Conservation (phyloP, 805 yeast species). For the Pichia membranifaciens region DNA sequence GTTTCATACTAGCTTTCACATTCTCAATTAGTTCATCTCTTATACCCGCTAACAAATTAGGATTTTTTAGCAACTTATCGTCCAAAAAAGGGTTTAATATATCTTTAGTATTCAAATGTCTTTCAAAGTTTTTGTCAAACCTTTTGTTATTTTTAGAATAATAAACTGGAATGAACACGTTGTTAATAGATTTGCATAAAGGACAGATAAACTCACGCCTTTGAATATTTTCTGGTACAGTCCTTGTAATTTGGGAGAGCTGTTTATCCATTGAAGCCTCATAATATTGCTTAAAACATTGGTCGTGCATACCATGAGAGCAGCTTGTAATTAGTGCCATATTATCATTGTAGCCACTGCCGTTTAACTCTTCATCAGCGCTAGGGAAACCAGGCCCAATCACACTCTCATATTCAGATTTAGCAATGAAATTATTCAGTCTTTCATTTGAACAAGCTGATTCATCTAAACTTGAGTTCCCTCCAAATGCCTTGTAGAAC, state of each 20-base stretch:
- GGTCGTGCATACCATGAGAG: constrained; percentile 89
- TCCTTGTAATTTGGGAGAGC: constrained; percentile 71
- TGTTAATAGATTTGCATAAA: constrained; percentile 80
- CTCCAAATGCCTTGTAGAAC: constrained; percentile 59
- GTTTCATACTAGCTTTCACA: constrained; percentile 21
- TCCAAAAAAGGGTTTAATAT: constrained; percentile 10
- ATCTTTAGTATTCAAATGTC: constrained; percentile 4
- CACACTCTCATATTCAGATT: constrained; percentile 34
- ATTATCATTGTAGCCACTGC: constrained; percentile 32
- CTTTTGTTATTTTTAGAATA: constrained; percentile 43
- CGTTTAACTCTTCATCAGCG: constrained; percentile 15
- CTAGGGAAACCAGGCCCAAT: constrained; percentile 71
- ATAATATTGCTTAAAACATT: constrained; percentile 65
- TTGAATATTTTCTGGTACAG: constrained; percentile 68
- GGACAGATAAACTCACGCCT: constrained; percentile 83
- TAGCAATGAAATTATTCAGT: constrained; percentile 29
- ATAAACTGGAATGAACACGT: constrained; percentile 72
- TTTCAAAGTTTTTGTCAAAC: constrained; percentile 17
- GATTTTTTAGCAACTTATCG: constrained; percentile 9
- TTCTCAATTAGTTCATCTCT: constrained; percentile 19
- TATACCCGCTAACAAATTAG: constrained; percentile 14
- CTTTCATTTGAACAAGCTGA: constrained; percentile 1
- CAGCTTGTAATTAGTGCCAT: constrained; percentile 64
- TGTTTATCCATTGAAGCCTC: constrained; percentile 46
- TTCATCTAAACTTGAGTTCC: constrained; percentile 36